These are phyloP conservation scores for Phytophthora pinifolia DNA, from an alignment of 352 stramenopile species.

Conservation along the genomic window DNA sequence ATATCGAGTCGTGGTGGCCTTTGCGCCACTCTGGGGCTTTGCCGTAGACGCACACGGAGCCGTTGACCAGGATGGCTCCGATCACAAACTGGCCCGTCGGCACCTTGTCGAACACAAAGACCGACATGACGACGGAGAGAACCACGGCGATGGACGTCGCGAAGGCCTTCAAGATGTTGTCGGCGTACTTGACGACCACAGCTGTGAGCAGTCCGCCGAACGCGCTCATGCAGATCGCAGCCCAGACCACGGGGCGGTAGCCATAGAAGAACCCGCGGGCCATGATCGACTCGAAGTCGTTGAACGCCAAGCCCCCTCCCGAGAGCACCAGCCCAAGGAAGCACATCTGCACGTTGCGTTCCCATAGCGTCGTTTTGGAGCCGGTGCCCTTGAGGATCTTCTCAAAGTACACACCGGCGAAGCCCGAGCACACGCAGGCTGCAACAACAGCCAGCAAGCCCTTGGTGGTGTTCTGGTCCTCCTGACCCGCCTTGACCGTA, in stretches of 20 bases:
- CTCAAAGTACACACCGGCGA: slow-evolving; percentile 87
- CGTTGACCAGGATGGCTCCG: slow-evolving; percentile 77
- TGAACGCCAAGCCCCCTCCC: slow-evolving; percentile 56
- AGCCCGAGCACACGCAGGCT: slow-evolving; percentile 79
- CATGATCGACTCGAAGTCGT: slow-evolving; percentile 58
- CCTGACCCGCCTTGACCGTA: slow-evolving; percentile 10
- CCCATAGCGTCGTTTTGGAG: slow-evolving; percentile 69
- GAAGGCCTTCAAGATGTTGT: slow-evolving; percentile 89
- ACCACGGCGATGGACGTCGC: slow-evolving; percentile 84
- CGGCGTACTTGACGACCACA: slow-evolving; percentile 85
- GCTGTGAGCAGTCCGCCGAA: slow-evolving; percentile 80
- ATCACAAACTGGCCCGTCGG: slow-evolving; percentile 72
- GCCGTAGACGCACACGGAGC: slow-evolving; percentile 78
- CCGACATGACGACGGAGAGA: slow-evolving; percentile 79
- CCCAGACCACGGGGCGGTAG: slow-evolving; percentile 79
- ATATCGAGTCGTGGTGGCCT: slow-evolving; percentile 16
- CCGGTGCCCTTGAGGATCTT: slow-evolving; percentile 79
- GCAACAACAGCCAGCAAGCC: slow-evolving; percentile 68
- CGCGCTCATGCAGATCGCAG: slow-evolving; percentile 62
- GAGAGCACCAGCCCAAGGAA: slow-evolving; percentile 69
- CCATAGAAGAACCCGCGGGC: slow-evolving; percentile 78
- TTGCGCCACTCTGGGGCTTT: slow-evolving; percentile 50
- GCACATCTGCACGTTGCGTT: slow-evolving; percentile 85
- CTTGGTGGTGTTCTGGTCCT: slow-evolving; percentile 60
- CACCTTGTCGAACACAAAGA: slow-evolving; percentile 86